These are phyloP conservation scores for Fallopia convolvulus DNA, from an alignment of 148 eudicot species.

Conservation along the genomic window DNA sequence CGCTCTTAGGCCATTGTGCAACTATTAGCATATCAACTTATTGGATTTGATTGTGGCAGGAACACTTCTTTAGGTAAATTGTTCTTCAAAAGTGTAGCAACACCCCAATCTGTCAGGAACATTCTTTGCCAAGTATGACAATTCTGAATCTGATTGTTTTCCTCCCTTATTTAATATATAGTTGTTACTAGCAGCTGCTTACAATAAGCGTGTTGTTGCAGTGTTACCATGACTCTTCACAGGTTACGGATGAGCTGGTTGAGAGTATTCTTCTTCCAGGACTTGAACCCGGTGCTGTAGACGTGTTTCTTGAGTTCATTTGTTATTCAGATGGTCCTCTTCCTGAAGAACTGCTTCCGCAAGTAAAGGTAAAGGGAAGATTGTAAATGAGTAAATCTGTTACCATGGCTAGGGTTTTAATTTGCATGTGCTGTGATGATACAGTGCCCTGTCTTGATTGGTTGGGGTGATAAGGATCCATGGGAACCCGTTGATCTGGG, in stretches of 20 bases:
- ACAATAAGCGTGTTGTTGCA: conserved; percentile 22
- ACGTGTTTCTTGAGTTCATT: conserved; percentile 94
- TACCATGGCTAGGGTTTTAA: background rate
- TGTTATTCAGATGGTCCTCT: conserved; percentile 96
- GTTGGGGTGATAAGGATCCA: conserved; percentile 98
- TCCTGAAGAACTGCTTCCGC: conserved; percentile 91
- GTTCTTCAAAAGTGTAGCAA: conserved; percentile 71
- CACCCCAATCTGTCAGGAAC: conserved; percentile 63
- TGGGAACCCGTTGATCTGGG: conserved; percentile 97
- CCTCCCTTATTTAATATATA: background rate
- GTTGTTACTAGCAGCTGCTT: background rate
- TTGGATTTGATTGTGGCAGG: conserved; percentile 34
- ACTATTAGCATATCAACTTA: background rate
- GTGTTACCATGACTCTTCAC: conserved; percentile 90
- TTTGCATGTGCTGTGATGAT: background rate
- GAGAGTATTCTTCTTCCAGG: conserved; percentile 84
- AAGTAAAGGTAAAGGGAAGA: conserved; percentile 55
- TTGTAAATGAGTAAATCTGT: background rate
- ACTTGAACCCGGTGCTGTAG: conserved; percentile 91
- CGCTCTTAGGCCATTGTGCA: background rate
- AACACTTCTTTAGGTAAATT: conserved; percentile 73
- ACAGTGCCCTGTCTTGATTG: conserved; percentile 94
- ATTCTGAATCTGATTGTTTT: background rate
- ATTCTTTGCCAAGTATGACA: conserved; percentile 76
- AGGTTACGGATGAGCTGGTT: conserved; percentile 92